Conservation (phyloP, 441 rosid genomes). For the Populus hybrid region DNA sequence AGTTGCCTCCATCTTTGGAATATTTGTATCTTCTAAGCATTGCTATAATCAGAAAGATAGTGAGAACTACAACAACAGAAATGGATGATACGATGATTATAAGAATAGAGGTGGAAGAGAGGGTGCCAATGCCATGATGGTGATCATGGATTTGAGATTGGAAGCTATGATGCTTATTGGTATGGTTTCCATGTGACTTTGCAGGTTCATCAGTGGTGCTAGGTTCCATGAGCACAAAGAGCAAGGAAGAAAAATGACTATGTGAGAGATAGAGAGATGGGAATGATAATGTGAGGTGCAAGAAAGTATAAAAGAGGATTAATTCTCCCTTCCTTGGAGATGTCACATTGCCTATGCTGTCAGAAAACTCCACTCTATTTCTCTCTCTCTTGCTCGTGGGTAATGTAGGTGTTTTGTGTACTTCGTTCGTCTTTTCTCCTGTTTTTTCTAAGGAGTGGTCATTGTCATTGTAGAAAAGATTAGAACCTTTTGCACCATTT, state of each 20-base stretch:
- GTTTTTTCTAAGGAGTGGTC: slow-evolving; percentile 45
- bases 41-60: slow-evolving; percentile 38
- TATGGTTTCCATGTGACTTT: slow-evolving; percentile 24
- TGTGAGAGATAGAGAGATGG: slow-evolving; percentile 1
- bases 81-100: slow-evolving; percentile 41
- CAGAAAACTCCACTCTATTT: slow-evolving; percentile 5
- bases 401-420: slow-evolving; percentile 20
- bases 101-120: slow-evolving; percentile 48
- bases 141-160: slow-evolving; percentile 28
- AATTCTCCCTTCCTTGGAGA: slow-evolving; percentile 24
- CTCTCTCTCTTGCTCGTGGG: slow-evolving; percentile 22
- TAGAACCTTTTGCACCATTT: slow-evolving; percentile 29
- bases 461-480: slow-evolving; percentile 32
- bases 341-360: slow-evolving; percentile 20
- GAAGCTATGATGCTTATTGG: slow-evolving; percentile 23
- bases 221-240: slow-evolving; percentile 45
- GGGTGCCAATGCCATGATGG: slow-evolving; percentile 24
- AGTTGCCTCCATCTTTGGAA: slow-evolving; percentile 26
- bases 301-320: slow-evolving; percentile 7
- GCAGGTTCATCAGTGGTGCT: slow-evolving; percentile 22
- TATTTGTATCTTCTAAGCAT: slow-evolving; percentile 53
- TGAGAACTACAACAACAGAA: slow-evolving; percentile 38
- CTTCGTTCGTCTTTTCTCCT: slow-evolving; percentile 44
- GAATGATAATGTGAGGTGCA: slow-evolving; percentile 12
- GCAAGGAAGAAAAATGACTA: slow-evolving; percentile 15